phyloP scores from a whole-genome alignment of 345 rosid species.

The Rubroshorea leprosula region DNA sequence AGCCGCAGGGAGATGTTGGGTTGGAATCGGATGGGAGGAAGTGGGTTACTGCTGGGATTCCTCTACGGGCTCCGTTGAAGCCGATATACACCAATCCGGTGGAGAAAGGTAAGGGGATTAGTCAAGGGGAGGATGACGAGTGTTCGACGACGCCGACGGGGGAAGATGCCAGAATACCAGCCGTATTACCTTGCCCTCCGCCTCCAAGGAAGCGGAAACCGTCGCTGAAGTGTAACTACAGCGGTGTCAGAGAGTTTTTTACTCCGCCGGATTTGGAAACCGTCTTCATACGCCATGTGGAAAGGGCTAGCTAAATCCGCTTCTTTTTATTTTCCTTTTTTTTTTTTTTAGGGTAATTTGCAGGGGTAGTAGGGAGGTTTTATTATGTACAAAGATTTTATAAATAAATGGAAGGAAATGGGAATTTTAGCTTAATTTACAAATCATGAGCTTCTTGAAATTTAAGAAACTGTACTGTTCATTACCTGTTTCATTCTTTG shows the following conservation, averaged over 20 bases:
- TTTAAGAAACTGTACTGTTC: background rate
- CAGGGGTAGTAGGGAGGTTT: background rate
- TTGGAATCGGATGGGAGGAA: constrained; percentile 39
- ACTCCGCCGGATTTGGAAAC: constrained; percentile 58
- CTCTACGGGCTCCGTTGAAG: constrained; percentile 56
- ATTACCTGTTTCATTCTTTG: background rate
- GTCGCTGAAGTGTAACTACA: constrained; percentile 32
- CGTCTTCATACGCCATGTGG: constrained; percentile 43
- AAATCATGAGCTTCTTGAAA: background rate
- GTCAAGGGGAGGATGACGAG: constrained; percentile 24
- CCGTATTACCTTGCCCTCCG: constrained; percentile 50
- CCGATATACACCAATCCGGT: constrained; percentile 35
- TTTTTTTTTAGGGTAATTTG: background rate
- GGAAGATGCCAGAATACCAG: constrained; percentile 45
- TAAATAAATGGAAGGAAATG: background rate
- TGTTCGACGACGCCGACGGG: constrained; percentile 56
- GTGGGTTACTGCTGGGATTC: constrained; percentile 55
- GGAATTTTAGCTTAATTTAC: background rate
- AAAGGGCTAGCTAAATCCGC: constrained; percentile 17
- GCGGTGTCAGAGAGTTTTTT: constrained; percentile 35
- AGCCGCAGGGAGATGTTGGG: constrained; percentile 47
- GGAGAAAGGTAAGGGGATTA: constrained; percentile 21
- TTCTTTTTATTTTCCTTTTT: no score
- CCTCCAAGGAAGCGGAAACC: constrained; percentile 64
- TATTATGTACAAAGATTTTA: background rate